Base-by-base conservation (phyloP, 176 grass and related monocot genomes). In the Metroxylon sagu region DNA sequence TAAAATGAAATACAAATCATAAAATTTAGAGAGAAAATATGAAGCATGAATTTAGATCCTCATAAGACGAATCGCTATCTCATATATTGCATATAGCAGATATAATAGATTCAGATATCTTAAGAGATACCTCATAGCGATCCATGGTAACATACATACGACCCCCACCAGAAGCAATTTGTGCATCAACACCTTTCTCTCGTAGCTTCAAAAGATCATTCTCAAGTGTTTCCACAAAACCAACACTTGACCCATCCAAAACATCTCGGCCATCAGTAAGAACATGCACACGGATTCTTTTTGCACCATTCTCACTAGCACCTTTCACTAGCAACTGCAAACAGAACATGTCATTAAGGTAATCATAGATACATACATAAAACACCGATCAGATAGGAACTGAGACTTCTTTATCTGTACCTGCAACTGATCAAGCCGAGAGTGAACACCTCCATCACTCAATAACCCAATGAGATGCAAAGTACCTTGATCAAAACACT, bases 81-180 rank as follows among this genome's bases (percentile, higher is more conserved):
- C 3, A 43, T 43, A 43, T 43, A 43, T 43, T 6, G 35, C 35
- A 12, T 43, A 12, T 14, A 43, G 8, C 35, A 43, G 35, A 43
- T 43, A 43, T 14, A 43, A 43, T 43, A 14, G 35, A 43, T 43
- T 12, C 2, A 43, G 35, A 35, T 35, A 35, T 35, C 31, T 35
- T 10, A 7, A 35, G 31, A 7, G n/a, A 62, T 72, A 98, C 93
- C 93, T 98, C 93, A 25, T 98, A 98, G 17, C 93, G 93, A 64
- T 98, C 93, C 93, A 98, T 98, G 70, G 84, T 92, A 72, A 98
- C 93, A 16, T 92, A 76, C 93, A 98, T 98, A 56, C 93, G 85
- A 75, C 93, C 93, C 78, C 93, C 93, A 69, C 93, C 87, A 68
- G 93, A 98, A 53, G 93, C 88, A 83, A 98, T 77, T 18, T 35